phyloP scores from a whole-genome alignment of 1,284 basidiomycete species.

The Ceratobasidium sp. region DNA sequence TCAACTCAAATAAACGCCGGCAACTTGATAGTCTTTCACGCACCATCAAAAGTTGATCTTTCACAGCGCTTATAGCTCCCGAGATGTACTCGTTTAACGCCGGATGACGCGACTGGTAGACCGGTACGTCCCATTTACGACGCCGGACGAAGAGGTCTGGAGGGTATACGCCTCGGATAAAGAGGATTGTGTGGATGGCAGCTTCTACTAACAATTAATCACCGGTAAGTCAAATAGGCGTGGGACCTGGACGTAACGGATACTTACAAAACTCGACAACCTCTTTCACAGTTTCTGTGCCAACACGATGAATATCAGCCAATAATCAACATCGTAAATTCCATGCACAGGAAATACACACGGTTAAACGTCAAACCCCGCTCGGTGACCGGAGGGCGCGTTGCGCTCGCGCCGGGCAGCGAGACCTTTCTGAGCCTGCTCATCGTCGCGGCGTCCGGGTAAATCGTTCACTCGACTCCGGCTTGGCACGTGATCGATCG shows the following conservation, averaged over 20 bases:
- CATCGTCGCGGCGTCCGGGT: neutral
- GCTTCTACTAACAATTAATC: conserved; percentile 79
- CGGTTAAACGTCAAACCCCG: conserved; percentile 37
- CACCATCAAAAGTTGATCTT: conserved; percentile 79
- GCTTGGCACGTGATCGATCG: conserved; percentile 6
- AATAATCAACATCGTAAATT: neutral
- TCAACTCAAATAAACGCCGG: too few relatives aligned
- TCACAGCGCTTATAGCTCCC: conserved; percentile 79
- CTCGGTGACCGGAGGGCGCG: neutral
- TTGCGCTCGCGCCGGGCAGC: conserved; percentile 6
- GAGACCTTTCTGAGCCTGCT: neutral
- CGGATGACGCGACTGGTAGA: conserved; percentile 92
- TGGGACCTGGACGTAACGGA: neutral
- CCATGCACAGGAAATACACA: neutral
- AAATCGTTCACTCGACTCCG: neutral
- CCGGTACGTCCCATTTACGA: conserved; percentile 89
- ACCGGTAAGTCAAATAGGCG: too few relatives aligned
- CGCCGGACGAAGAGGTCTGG: conserved; percentile 86
- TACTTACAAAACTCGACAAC: conserved; percentile 41
- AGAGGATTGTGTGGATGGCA: conserved; percentile 91
- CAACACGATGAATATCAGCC: neutral
- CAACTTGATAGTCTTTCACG: conserved; percentile 49
- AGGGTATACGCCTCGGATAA: conserved; percentile 90
- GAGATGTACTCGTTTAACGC: conserved; percentile 89
- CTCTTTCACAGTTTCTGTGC: conserved; percentile 33